Evolutionary conservation across 73 alveolate species (phyloP).

Genomic region (Chromera velia): DNA sequence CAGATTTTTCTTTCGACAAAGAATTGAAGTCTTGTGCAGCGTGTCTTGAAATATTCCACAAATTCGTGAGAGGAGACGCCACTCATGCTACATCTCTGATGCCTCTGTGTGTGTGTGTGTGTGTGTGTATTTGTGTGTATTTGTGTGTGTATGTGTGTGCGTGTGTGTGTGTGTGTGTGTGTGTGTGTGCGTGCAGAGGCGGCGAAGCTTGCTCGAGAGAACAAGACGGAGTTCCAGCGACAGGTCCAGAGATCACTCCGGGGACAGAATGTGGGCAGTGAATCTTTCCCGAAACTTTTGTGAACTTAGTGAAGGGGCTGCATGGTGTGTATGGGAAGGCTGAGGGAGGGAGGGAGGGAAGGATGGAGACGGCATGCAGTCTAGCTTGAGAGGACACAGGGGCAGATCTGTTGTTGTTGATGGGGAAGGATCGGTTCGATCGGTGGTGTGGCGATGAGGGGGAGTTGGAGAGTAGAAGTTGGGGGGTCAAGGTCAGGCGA

Average conservation of each 20-base stretch:
- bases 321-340: too few species aligned
- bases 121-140: not conserved
- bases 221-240: slow-evolving; percentile 48
- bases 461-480: too few species aligned
- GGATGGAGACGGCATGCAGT: too few species aligned
- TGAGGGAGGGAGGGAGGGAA: too few species aligned
- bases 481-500: too few species aligned
- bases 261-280: slow-evolving; percentile 60
- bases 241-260: slow-evolving; percentile 60
- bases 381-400: too few species aligned
- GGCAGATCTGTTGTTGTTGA: too few species aligned
- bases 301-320: too few species aligned
- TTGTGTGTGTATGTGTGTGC: not conserved
- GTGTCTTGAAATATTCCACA: not conserved
- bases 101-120: not conserved
- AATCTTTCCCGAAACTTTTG: slow-evolving; percentile 55
- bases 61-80: too few species aligned
- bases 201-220: slow-evolving; percentile 71
- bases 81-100: too few species aligned
- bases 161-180: not conserved
- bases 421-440: too few species aligned
- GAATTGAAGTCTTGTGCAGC: not conserved
- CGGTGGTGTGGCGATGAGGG: too few species aligned
- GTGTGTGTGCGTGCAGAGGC: slow-evolving; percentile 54
- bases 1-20: not conserved